A percentile compares a stretch with the other conserved stretches of the same genome.
phyloP scores from a whole-genome alignment of 2,329 filamentous ascomycete genomes.

The Amauroascus niger region DNA sequence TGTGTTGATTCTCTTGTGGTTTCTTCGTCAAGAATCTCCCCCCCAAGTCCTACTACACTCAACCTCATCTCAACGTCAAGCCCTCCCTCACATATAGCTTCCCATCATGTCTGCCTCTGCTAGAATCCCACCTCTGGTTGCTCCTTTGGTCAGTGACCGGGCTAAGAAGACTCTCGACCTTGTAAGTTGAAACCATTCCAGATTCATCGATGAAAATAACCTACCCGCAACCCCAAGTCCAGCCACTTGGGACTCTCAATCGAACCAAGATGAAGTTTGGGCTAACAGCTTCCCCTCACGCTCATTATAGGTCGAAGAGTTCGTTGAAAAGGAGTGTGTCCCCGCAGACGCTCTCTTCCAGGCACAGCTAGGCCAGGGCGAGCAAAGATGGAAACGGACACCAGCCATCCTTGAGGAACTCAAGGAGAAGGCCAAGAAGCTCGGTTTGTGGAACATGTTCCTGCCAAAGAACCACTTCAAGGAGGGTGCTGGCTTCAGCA shows the following conservation, averaged over 20 bases:
- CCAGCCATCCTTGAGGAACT: conserved; percentile 78
- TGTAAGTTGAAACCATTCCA: conserved; percentile 33
- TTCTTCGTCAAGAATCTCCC: not conserved
- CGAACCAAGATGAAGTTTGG: not conserved
- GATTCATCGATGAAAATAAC: not conserved
- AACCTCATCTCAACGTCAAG: not conserved
- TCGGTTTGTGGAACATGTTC: conserved; percentile 98
- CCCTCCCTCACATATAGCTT: not conserved
- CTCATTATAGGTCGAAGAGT: conserved; percentile 69
- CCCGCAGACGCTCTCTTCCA: conserved; percentile 71
- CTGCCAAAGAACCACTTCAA: conserved; percentile 89
- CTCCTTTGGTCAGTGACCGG: conserved; percentile 64
- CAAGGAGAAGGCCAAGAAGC: conserved; percentile 68
- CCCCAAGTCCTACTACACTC: not conserved
- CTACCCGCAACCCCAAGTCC: not conserved
- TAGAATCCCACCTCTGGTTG: conserved; percentile 50
- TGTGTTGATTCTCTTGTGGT: not conserved
- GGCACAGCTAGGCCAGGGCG: conserved; percentile 68
- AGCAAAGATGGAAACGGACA: conserved; percentile 67
- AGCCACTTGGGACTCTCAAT: too few species aligned
- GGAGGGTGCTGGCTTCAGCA: conserved; percentile 87
- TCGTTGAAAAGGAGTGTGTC: conserved; percentile 92
- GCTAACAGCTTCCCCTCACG: conserved; percentile 7
- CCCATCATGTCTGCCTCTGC: conserved; percentile 41
- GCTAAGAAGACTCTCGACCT: conserved; percentile 76